Evolutionary conservation across 495 filamentous ascomycete species (phyloP), one percentile per base, ranked within the genome.

Genomic region (Massariosphaeria phaeospora): DNA sequence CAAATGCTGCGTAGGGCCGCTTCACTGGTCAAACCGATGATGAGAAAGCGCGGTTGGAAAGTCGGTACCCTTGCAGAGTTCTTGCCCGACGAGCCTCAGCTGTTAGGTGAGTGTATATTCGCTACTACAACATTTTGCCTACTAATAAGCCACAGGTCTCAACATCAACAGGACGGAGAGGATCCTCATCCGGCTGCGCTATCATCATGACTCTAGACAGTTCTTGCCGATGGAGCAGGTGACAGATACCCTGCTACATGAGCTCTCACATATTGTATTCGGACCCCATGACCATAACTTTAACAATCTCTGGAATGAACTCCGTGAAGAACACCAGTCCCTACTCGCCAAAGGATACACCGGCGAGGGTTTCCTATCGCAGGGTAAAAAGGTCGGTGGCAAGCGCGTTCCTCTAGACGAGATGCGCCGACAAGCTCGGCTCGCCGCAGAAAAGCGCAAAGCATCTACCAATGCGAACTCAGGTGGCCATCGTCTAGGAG

Each of bases 161-260:
- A 98, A 98, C 65, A 72, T 84, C 63, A 84, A 89, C 58, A 61
- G 64, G 7, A 89, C 89, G 15, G 75, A 85, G 62, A 84, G 83
- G 67, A 93, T 97, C 39, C 87, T 86, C 54, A 73, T 98, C 20
- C 83, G 91, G 49, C 73, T 98, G 20, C 85, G 93, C 29, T 85
- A 94, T 71, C 73, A 84, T 18, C 74, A 75, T 54, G 87, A 96
- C 70, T 74, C 81, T 34, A 79, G 70, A 44, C 83, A 86, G 66
- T 98, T 98, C 62, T 69, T 95, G 8, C 84, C 88, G 8, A 61
- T 90, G 23, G 89, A 95, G 47, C 71, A 86, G 56, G 78, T 95
- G 1, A 75, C 85, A 12, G 89, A 94, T 68, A 97, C 91, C 1
- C 91, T 97, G 86, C 80, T 98, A 26, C 93, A 98, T 66, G 93